phyloP scores from a whole-genome alignment of 345 rosid species.

The Gossypium raimondii region DNA sequence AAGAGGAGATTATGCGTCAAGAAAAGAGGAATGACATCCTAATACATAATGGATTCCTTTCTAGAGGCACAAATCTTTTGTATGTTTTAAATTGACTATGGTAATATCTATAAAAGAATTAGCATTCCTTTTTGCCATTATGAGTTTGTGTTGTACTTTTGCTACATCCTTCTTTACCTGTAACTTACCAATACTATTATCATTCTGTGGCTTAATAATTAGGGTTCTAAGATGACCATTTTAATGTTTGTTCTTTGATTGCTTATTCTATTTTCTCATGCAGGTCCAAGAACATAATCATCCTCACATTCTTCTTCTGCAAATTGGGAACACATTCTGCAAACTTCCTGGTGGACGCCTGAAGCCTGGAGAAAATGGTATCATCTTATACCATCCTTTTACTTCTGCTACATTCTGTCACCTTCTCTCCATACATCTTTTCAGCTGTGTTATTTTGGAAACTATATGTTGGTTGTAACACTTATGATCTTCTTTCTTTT shows the following conservation, averaged over 20 bases:
- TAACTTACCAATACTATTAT: not conserved
- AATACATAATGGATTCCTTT: not conserved
- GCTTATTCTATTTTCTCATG: constrained; percentile 19
- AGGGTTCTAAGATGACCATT: not conserved
- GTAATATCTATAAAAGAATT: not conserved
- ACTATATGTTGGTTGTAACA: constrained; percentile 14
- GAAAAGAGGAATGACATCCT: not conserved
- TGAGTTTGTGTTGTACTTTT: not conserved
- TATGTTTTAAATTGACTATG: not conserved
- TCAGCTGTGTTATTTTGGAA: not conserved
- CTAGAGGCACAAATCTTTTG: not conserved
- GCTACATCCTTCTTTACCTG: not conserved
- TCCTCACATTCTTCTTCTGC: constrained; percentile 94
- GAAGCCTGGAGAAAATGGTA: constrained; percentile 98
- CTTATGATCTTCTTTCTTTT: not conserved
- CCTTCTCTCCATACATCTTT: not conserved
- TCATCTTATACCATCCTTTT: not conserved
- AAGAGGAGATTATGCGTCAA: not conserved
- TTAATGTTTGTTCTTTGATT: not conserved
- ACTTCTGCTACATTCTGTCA: not conserved
- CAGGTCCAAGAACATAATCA: constrained; percentile 98
- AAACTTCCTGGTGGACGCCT: constrained; percentile 98
- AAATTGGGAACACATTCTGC: constrained; percentile 95
- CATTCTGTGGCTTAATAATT: not conserved
- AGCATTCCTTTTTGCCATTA: not conserved